Conservation (phyloP, 495 filamentous ascomycete species). For the Parathielavia appendiculata region DNA sequence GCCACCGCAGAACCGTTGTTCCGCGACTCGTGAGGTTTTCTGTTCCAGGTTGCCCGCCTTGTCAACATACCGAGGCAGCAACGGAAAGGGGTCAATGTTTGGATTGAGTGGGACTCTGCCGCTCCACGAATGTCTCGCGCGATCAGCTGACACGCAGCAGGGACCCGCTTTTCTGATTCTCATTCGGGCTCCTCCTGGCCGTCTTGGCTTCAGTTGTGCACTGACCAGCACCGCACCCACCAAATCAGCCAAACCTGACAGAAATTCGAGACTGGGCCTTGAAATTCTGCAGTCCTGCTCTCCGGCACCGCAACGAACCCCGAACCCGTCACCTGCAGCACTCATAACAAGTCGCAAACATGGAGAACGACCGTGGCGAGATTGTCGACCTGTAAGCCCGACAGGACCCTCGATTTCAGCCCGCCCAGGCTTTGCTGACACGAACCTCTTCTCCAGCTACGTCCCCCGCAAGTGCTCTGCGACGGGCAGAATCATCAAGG, state of each 20-base stretch:
- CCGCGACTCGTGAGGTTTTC: background rate
- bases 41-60: background rate
- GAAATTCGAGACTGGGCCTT: conserved; percentile 26
- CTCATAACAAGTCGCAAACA: conserved; percentile 31
- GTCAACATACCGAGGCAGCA: conserved; percentile 8
- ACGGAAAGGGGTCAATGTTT: background rate
- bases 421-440: conserved; percentile 15
- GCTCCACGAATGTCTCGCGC: conserved; percentile 21
- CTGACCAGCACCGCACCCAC: conserved; percentile 28
- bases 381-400: conserved; percentile 87
- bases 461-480: conserved; percentile 97
- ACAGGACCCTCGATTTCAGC: conserved; percentile 5
- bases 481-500: conserved; percentile 97
- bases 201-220: conserved; percentile 23
- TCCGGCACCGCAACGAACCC: conserved; percentile 27
- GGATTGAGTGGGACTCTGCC: background rate
- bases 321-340: conserved; percentile 27
- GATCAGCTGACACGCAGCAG: conserved; percentile 22
- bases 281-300: conserved; percentile 32
- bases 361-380: conserved; percentile 62
- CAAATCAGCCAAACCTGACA: conserved; percentile 32
- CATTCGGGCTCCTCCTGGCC: background rate
- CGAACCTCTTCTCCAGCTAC: conserved; percentile 56
- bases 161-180: background rate
- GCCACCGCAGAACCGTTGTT: background rate